A percentile compares a stretch with the other conserved stretches of the same genome.
Evolutionary conservation across 2,329 filamentous ascomycete genomes (phyloP).

Genomic region (Drechslerella coelobrocha): DNA sequence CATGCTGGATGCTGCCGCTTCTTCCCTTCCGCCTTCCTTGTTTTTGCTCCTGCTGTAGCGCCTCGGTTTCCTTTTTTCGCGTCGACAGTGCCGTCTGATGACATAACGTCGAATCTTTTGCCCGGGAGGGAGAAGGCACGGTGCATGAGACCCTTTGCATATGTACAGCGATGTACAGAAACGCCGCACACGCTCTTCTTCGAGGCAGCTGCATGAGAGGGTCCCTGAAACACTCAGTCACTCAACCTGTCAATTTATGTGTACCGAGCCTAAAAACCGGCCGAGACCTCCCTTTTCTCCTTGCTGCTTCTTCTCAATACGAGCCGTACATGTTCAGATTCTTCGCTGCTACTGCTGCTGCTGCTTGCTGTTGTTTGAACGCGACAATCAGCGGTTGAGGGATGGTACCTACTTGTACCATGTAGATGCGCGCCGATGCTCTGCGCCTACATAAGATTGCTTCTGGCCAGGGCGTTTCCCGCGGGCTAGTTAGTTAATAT

Average conservation of each 20-base stretch:
- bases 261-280: background rate
- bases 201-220: constrained; percentile 37
- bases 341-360: too few relatives aligned
- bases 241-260: constrained; percentile 8
- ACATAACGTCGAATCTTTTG: background rate
- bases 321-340: too few relatives aligned
- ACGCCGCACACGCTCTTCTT: constrained; percentile 29
- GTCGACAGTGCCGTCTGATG: background rate
- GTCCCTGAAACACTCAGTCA: constrained; percentile 29
- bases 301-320: too few relatives aligned
- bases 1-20: background rate
- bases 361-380: background rate
- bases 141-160: background rate
- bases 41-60: constrained; percentile 1
- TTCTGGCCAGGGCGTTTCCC: background rate
- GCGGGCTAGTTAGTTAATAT: background rate
- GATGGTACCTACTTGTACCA: background rate
- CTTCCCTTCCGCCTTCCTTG: constrained; percentile 1
- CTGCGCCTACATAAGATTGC: background rate
- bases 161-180: background rate
- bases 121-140: background rate
- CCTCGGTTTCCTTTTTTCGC: background rate
- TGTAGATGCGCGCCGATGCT: background rate
- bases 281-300: background rate
- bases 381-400: background rate